Evolutionary conservation across 495 filamentous ascomycete genomes (phyloP), one percentile per base, ranked within the genome.

Genomic region (Filosporella fistucella): DNA sequence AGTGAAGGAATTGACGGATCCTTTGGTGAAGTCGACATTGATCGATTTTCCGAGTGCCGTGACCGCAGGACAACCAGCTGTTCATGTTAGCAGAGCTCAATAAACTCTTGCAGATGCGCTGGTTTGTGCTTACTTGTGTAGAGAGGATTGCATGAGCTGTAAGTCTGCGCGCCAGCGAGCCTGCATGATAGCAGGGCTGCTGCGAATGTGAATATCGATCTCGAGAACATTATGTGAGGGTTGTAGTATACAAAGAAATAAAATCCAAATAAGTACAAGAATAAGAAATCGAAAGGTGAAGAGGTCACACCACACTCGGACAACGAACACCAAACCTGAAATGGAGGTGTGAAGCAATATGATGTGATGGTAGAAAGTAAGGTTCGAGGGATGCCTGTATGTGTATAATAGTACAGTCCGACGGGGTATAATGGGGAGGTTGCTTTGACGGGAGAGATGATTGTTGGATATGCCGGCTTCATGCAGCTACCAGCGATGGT

Each of bases 1-100:
- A 7, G 80, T 81, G 63, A 95, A 95, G 24, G 81, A 82, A 54
- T 73, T 71, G 28, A 82, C 79, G 30, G 75, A 73, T 49, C 89
- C 88, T 54, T 76, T 63, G 18, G 83, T 85, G 67, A 96, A 94
- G 67, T 95, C 88, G 66, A 88, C 82, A 35, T 70, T 77, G 44
- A 88, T 84, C 8, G 85, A 70, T 64, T 78, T 85, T 52, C 90
- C 88, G 9, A 97, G 77, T 8, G 91, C 93, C 28, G 89, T 78
- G 60, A 96, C 76, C 29, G 87, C 63, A 10, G 88, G 81, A 59
- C 93, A 98, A 35, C 51, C 58, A 58, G 44, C 59, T 69, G 30
- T 52, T 17, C 1, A 3, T 10, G 12, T 43, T 28, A 21, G 43
- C 20, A 29, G 35, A 1, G 26, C 20, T 4, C 20, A 21, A 38